Evolutionary conservation across 331 rosid species (phyloP), one percentile per base, ranked within the genome.

Genomic region (Prunus yedoensis): DNA sequence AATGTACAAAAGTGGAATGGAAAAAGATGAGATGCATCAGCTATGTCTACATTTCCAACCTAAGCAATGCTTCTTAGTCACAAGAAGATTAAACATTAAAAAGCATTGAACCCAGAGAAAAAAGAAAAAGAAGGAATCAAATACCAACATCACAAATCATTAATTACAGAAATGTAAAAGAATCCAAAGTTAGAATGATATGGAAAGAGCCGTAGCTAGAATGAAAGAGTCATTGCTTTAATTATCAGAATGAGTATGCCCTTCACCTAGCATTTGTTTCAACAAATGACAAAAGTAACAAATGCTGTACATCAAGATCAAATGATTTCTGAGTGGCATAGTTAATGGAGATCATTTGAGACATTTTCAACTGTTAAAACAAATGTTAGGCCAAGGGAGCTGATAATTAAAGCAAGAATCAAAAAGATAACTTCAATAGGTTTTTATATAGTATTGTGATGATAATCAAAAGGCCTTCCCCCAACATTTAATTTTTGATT

Each of bases 31-130:
- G 13, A 56, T 58, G 57, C 47, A 43, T 10, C 45, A 1, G 38
- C 18, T 16, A 72, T 58, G 59, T 14, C 38, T 23, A 23, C 58
- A 73, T 25, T 72, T 73, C 68, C 68, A 43, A 58, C 65, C 14
- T 3, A 5, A 12, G 35, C 66, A 38, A 13, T 70, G 63, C 28
- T 70, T 30, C 62, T 21, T 57, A 56, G 62, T 21, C 6, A 57
- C 28, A 57, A 57, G 4, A 57, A 57, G 17, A 4, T 21, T 10
- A 25, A 59, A 54, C 0, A 0, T 14, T 12, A 28, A 62, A 32
- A 62, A 1, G 21, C 20, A n/a, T n/a, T n/a, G n/a, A n/a, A n/a
- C n/a, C n/a, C n/a, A n/a, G n/a, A n/a, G n/a, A n/a, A n/a, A n/a
- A n/a, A n/a, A n/a, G n/a, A n/a, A n/a, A n/a, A n/a, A n/a, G n/a